Conservation (phyloP, 2,329 filamentous ascomycete genomes). For the Paracamarosporium sp. region DNA sequence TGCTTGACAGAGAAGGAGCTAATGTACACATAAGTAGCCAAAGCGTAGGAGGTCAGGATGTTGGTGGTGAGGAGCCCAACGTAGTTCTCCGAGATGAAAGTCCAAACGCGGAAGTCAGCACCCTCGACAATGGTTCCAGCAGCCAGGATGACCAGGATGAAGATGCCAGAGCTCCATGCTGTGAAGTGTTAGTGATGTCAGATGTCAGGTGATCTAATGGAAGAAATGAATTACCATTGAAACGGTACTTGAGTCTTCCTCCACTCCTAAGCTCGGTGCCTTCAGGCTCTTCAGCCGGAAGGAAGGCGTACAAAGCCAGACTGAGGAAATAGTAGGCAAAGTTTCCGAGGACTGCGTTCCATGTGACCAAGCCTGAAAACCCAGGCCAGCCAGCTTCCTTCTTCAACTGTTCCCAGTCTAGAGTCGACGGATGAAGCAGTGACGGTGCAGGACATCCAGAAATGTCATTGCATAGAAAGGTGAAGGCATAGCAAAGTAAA, state of each 20-base stretch:
- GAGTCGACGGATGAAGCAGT: constrained; percentile 72
- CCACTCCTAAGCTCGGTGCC: constrained; percentile 75
- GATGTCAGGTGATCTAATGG: constrained; percentile 9
- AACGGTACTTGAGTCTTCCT: constrained; percentile 79
- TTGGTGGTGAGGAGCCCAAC: constrained; percentile 84
- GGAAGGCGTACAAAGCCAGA: constrained; percentile 73
- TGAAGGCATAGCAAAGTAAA: constrained; percentile 76
- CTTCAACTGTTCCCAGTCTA: constrained; percentile 77
- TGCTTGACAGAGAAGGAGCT: constrained; percentile 80
- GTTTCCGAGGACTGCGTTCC: constrained; percentile 71
- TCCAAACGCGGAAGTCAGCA: constrained; percentile 86
- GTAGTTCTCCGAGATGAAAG: constrained; percentile 91
- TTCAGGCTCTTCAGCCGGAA: constrained; percentile 75
- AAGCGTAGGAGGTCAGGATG: constrained; percentile 73
- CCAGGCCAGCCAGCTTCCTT: constrained; percentile 85
- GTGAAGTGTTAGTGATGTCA: constrained; percentile 19
- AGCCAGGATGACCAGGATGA: constrained; percentile 73
- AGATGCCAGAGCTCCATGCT: constrained; percentile 79
- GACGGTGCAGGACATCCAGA: constrained; percentile 89
- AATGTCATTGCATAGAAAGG: constrained; percentile 90
- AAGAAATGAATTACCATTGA: constrained; percentile 58
- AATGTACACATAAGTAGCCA: constrained; percentile 82
- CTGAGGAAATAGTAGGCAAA: constrained; percentile 81
- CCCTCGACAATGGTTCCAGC: constrained; percentile 80
- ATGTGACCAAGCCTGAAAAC: constrained; percentile 72